Base-by-base conservation (phyloP, 2,329 filamentous ascomycete species). In the Fusarium odoratissimum region DNA sequence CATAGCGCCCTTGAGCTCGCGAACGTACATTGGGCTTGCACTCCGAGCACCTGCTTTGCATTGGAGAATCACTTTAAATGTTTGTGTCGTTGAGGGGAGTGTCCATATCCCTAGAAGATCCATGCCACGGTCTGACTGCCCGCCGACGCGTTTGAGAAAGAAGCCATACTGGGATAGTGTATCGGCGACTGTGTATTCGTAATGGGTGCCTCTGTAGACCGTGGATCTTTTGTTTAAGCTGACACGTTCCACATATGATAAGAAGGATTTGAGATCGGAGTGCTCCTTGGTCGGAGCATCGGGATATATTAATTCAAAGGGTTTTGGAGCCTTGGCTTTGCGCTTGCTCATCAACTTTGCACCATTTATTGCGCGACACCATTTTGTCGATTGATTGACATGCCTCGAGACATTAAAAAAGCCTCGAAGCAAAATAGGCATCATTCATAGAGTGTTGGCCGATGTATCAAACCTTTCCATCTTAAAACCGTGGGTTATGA, bases 1-100 rank as follows among this genome's bases (percentile, higher is more conserved):
- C 77, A 96, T 92, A 0, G 94, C 90, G 7, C 95, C 95, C 78
- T 94, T 93, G 6, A 95, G 86, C 82, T 95, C 93, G n/a, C 93
- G 88, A 13, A 94, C 83, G 51, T 90, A 83, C 37, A 86, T 83
- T 1, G 93, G 93, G 0, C 89, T 85, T 17, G 85, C 80, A 49
- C 84, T 84, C 63, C 83, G 82, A 23, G 83, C 79, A 19, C 87
- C 84, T 2, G 86, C 88, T 80, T 95, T 96, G 85, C 93, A 95
- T 79, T 95, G 93, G 2, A 88, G 67, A 19, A 90, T 76, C 11
- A 89, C 83, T 52, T 83, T 84, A 38, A 90, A 75, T 2, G 84
- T 81, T 3, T 77, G 73, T 13, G 67, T 30, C 5, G 75, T 69
- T 6, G 74, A 73, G 0, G 79, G 90, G 0, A 93, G 82, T 1